These are phyloP conservation scores for Cylindrotheca closterium DNA, from an alignment of 108 stramenopile species.

Conservation along the genomic window DNA sequence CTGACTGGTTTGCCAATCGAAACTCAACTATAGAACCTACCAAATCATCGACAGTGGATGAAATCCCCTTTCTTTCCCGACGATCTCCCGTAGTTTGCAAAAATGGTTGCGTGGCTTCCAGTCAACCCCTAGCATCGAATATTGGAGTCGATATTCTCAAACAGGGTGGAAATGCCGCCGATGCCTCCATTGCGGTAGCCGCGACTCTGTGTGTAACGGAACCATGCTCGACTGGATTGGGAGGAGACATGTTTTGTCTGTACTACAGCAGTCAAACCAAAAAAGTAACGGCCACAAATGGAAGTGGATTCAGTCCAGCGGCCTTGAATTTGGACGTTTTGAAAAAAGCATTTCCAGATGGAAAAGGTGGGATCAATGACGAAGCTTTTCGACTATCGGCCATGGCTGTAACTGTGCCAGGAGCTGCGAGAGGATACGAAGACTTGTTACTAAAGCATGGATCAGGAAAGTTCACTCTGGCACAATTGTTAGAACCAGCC, in stretches of 20 bases:
- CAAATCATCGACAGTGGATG: slow-evolving; percentile 5
- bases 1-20: slow-evolving; percentile 1
- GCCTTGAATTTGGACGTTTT: slow-evolving; percentile 64
- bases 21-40: neutral
- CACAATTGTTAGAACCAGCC: slow-evolving; percentile 89
- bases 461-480: slow-evolving; percentile 73
- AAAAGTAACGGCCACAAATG: slow-evolving; percentile 82
- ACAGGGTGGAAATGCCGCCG: slow-evolving; percentile 79
- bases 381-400: slow-evolving; percentile 47
- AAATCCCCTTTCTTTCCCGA: slow-evolving; percentile 50
- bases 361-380: slow-evolving; percentile 3
- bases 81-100: slow-evolving; percentile 70
- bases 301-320: slow-evolving; percentile 75
- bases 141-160: slow-evolving; percentile 67
- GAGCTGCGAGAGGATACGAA: slow-evolving; percentile 93
- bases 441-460: slow-evolving; percentile 67
- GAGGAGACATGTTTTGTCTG: slow-evolving; percentile 87
- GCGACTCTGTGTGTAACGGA: slow-evolving; percentile 76
- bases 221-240: slow-evolving; percentile 69
- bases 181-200: slow-evolving; percentile 72
- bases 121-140: slow-evolving; percentile 71
- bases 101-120: slow-evolving; percentile 68
- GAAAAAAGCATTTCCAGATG: slow-evolving; percentile 16
- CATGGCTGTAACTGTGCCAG: slow-evolving; percentile 93
- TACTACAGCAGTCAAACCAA: slow-evolving; percentile 76